Base-by-base conservation (phyloP, 768 basidiomycete genomes). In the Epithele typhae region DNA sequence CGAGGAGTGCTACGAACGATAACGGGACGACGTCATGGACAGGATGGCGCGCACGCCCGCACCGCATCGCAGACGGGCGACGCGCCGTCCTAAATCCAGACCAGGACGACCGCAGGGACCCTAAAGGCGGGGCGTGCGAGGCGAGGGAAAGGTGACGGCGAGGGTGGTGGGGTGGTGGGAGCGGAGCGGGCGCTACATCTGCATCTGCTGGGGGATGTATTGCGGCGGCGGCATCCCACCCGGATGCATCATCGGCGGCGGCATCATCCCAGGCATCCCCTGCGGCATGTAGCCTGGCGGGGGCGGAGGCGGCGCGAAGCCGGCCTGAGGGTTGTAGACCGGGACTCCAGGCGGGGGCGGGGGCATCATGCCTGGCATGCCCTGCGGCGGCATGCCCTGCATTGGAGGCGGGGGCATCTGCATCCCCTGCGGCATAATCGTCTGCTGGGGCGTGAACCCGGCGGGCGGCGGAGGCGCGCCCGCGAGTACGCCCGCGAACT, bases 401-500 rank as follows among this genome's bases (percentile, higher is more conserved):
- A 59, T 57, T 3, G 63, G 63, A 17, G 45, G 50, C 10, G 50
- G 49, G 15, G 44, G 40, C 42, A 43, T 35, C 4, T 40, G 50
- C 54, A 70, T 66, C 3, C 49, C 50, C 38, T 59, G 67, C 18
- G 78, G 77, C 53, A 82, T 68, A 33, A 85, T 72, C 4, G 82
- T 81, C 60, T 84, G 83, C 56, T 86, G 85, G 17, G 80, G 78
- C 0, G 82, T 77, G 48, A 90, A 90, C 9, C 88, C 89, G 40
- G 85, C 79, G 0, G 89, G 88, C 2, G 87, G 82, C 0, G 87
- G 87, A 40, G 79, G 82, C 3, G 58, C 56, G 9, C 57, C 61
- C 1, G 91, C 87, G 45, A 96, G 75, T 14, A 78, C 85, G 32
- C 92, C 92, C 9, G 92, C 92, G 61, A 92, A 95, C 67, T 94